Conservation (phyloP, 768 basidiomycete species). For the Termitomyces sp. region DNA sequence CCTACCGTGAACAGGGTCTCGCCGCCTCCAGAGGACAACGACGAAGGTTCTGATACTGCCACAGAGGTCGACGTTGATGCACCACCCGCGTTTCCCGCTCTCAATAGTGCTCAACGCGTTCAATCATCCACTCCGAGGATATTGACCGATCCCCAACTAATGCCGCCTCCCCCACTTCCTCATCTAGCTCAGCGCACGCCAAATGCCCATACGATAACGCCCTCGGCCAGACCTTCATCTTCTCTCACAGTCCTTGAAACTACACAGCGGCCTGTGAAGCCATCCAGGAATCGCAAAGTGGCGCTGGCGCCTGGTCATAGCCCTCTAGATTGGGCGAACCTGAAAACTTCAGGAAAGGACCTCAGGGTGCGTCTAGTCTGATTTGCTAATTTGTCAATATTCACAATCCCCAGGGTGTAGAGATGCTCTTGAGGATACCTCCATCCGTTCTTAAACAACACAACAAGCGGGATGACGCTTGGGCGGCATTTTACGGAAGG, state of each 20-base stretch:
- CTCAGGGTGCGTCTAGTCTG: slow-evolving; percentile 50
- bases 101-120: slow-evolving; percentile 67
- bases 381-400: not conserved
- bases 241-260: slow-evolving; percentile 58
- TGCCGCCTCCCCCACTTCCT: slow-evolving; percentile 49
- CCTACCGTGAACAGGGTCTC: slow-evolving; percentile 33
- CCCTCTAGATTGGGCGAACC: slow-evolving; percentile 88
- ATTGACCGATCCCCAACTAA: slow-evolving; percentile 43
- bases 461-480: slow-evolving; percentile 82
- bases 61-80: slow-evolving; percentile 42
- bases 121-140: slow-evolving; percentile 25
- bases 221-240: slow-evolving; percentile 21
- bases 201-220: slow-evolving; percentile 26
- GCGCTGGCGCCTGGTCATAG: slow-evolving; percentile 88
- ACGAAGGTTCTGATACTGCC: slow-evolving; percentile 24
- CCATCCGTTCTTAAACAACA: slow-evolving; percentile 77
- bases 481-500: slow-evolving; percentile 88
- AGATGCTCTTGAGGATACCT: slow-evolving; percentile 61
- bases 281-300: slow-evolving; percentile 69
- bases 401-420: slow-evolving; percentile 52
- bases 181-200: slow-evolving; percentile 34
- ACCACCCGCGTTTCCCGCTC: slow-evolving; percentile 71
- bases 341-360: slow-evolving; percentile 79
- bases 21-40: slow-evolving; percentile 40
- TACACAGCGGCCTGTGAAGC: slow-evolving; percentile 49